Conservation (phyloP, 1,139 yeast genomes). For the Geotrichum siamense region DNA sequence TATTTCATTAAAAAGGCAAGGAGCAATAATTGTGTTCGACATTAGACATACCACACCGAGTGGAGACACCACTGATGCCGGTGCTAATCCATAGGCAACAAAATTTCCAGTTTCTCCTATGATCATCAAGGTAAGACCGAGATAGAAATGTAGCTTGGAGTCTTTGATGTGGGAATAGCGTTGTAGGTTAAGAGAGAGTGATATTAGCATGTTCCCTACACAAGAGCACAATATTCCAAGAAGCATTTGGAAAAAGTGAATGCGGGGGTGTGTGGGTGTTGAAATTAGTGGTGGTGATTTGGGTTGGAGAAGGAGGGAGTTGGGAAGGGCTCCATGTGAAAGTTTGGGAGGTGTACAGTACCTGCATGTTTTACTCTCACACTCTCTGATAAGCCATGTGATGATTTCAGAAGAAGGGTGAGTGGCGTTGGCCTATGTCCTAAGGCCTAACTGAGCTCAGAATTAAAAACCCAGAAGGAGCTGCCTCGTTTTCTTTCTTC, state of each 20-base stretch:
- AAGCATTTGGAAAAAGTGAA: too few relatives aligned
- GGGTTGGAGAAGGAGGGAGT: too few relatives aligned
- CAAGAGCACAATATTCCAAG: slow-evolving; percentile 35
- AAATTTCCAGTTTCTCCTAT: slow-evolving; percentile 42
- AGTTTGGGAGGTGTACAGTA: too few relatives aligned
- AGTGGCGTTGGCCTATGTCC: too few relatives aligned
- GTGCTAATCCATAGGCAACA: slow-evolving; percentile 42
- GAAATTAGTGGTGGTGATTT: too few relatives aligned
- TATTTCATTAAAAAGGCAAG: slow-evolving; percentile 38
- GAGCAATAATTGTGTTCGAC: slow-evolving; percentile 42
- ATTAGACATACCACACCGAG: slow-evolving; percentile 42
- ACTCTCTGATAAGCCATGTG: too few relatives aligned
- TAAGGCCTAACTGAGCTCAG: too few relatives aligned
- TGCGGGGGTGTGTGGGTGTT: too few relatives aligned
- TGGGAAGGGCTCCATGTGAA: too few relatives aligned
- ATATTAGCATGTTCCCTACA: slow-evolving; percentile 35
- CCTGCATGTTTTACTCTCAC: too few relatives aligned
- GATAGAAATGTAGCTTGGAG: slow-evolving; percentile 5
- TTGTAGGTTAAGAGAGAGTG: slow-evolving; percentile 37
- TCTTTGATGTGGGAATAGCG: slow-evolving; percentile 34
- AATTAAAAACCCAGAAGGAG: too few relatives aligned
- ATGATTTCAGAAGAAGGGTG: too few relatives aligned
- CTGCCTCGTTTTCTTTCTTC: slow-evolving; percentile 3
- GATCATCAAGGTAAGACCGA: slow-evolving; percentile 38
- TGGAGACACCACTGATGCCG: slow-evolving; percentile 43